These are phyloP conservation scores for Penicillium sp. DNA, from an alignment of 2,329 filamentous ascomycete species.

Conservation along the genomic window DNA sequence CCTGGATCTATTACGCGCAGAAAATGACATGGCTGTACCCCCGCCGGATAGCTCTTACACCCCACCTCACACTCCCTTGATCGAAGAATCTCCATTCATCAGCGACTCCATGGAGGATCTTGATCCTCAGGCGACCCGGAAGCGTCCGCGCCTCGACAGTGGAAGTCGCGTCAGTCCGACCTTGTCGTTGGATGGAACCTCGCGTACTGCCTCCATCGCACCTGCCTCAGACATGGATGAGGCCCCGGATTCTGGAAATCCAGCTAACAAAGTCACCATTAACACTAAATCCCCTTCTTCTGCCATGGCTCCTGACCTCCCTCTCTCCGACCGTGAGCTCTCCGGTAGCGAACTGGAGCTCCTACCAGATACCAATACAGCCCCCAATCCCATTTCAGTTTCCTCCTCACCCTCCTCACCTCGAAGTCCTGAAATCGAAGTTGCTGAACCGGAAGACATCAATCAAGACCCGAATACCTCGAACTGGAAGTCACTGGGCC, in stretches of 20 bases:
- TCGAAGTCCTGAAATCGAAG: conserved; percentile 47
- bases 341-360: conserved; percentile 2
- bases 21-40: conserved; percentile 47
- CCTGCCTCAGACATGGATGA: conserved; percentile 29
- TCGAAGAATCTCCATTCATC: conserved; percentile 21
- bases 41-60: conserved; percentile 46
- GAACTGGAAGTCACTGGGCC: conserved; percentile 41
- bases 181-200: conserved; percentile 30
- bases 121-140: conserved; percentile 39
- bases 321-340: conserved; percentile 13
- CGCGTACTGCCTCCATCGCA: conserved; percentile 22
- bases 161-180: conserved; percentile 36
- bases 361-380: conserved; percentile 15
- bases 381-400: conserved; percentile 37
- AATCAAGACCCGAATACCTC: conserved; percentile 46
- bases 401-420: conserved; percentile 41
- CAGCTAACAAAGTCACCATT: conserved; percentile 47
- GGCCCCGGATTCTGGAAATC: conserved; percentile 29
- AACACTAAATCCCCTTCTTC: conserved; percentile 42
- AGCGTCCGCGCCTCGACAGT: conserved; percentile 49
- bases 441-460: conserved; percentile 49
- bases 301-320: conserved; percentile 14
- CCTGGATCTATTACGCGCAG: conserved; percentile 8
- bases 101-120: conserved; percentile 41
- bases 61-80: conserved; percentile 35